Conservation (phyloP, 495 filamentous ascomycete genomes). For the Xylaria cubensis region DNA sequence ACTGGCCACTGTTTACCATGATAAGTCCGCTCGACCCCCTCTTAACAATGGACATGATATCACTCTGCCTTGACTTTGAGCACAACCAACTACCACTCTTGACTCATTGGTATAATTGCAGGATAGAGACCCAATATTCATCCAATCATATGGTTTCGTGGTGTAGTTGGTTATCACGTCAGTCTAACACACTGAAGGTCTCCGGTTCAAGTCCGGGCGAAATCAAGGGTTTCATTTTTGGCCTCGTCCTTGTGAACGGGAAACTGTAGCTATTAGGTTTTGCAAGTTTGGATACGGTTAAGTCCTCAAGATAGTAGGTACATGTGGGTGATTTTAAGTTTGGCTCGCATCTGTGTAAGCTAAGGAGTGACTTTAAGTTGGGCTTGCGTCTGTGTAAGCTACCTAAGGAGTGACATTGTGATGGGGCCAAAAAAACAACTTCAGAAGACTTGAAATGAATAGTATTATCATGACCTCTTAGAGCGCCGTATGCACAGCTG, state of each 20-base stretch:
- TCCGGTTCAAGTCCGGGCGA: conserved; percentile 28
- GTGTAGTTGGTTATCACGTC: conserved; percentile 24
- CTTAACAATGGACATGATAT: neutral
- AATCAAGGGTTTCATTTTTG: neutral
- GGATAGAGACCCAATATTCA: neutral
- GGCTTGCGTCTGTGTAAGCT: neutral
- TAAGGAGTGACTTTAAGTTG: neutral
- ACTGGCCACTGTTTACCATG: neutral
- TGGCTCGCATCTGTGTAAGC: neutral
- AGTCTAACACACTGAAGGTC: conserved; percentile 26
- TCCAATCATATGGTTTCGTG: conserved; percentile 19
- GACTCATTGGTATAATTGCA: neutral
- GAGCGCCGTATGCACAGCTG: neutral
- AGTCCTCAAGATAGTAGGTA: neutral
- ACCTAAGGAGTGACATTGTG: neutral
- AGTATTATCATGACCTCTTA: too few species aligned
- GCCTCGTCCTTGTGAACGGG: neutral
- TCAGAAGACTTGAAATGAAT: neutral
- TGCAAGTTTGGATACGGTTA: too few species aligned
- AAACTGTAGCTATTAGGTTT: neutral
- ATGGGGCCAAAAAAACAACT: neutral
- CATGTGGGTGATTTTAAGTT: neutral
- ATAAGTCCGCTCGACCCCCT: neutral
- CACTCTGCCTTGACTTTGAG: neutral
- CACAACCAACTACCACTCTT: neutral